Percentiles rank a stretch among this genome's conserved stretches.
Conservation (phyloP, 768 basidiomycete genomes). For the Agrocybe pediades region DNA sequence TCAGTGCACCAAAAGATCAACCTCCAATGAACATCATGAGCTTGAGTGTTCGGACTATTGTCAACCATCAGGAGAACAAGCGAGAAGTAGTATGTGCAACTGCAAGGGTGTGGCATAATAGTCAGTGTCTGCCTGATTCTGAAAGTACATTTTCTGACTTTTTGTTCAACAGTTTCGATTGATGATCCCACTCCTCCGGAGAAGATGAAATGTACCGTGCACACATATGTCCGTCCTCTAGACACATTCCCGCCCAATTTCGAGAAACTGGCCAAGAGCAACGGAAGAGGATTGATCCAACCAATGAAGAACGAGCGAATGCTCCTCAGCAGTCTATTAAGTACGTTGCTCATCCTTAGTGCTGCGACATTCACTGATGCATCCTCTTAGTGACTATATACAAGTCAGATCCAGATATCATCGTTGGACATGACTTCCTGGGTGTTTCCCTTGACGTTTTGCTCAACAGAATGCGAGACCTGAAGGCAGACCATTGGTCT, state of each 20-base stretch:
- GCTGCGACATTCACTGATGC: not conserved
- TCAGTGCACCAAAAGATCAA: conserved; percentile 68
- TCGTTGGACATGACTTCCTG: conserved; percentile 93
- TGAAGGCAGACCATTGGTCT: conserved; percentile 93
- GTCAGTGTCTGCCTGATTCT: conserved; percentile 30
- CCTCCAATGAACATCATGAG: conserved; percentile 93
- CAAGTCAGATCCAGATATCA: conserved; percentile 90
- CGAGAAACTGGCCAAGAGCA: conserved; percentile 65
- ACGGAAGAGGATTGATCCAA: conserved; percentile 67
- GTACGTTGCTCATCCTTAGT: conserved; percentile 36
- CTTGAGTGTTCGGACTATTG: conserved; percentile 83
- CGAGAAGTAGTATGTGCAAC: conserved; percentile 91
- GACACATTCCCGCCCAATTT: conserved; percentile 86
- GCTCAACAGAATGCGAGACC: conserved; percentile 86
- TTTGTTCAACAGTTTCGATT: conserved; percentile 62
- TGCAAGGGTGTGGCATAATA: conserved; percentile 77
- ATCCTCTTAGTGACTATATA: conserved; percentile 63
- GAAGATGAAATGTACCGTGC: conserved; percentile 75
- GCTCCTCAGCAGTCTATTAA: conserved; percentile 79
- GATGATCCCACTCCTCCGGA: conserved; percentile 94
- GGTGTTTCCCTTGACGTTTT: conserved; percentile 90
- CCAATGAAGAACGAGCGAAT: conserved; percentile 82
- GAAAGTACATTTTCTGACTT: not conserved
- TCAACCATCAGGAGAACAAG: conserved; percentile 93
- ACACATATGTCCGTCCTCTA: conserved; percentile 89